Evolutionary conservation across 768 basidiomycete genomes (phyloP).

Genomic region (Leccinum truebloodii): DNA sequence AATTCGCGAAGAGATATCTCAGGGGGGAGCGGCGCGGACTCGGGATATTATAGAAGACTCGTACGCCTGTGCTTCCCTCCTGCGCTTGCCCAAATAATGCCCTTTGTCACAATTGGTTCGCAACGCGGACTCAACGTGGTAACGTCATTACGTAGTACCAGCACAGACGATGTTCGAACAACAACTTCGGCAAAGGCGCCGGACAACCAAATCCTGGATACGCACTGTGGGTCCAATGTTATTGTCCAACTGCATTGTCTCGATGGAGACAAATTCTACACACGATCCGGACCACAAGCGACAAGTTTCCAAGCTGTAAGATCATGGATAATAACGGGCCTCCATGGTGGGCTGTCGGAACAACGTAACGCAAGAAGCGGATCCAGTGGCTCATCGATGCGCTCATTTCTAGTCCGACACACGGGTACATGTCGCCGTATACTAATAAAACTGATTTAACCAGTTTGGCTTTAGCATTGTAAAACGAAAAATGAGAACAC

Average conservation of each 20-base stretch:
- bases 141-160: conserved; percentile 27
- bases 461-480: conserved; percentile 4
- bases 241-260: conserved; percentile 13
- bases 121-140: conserved; percentile 27
- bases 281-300: neutral
- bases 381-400: conserved; percentile 2
- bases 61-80: neutral
- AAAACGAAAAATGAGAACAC: neutral
- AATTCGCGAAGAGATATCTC: conserved; percentile 12
- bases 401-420: neutral
- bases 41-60: conserved; percentile 16
- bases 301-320: conserved; percentile 18
- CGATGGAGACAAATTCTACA: conserved; percentile 1
- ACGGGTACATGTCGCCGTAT: neutral
- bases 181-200: conserved; percentile 14
- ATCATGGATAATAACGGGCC: conserved; percentile 25
- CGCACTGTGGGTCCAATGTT: conserved; percentile 18
- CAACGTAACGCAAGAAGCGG: conserved; percentile 16
- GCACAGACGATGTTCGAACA: conserved; percentile 10
- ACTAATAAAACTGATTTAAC: neutral
- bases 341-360: conserved; percentile 21
- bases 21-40: conserved; percentile 19
- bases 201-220: conserved; percentile 9
- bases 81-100: neutral
- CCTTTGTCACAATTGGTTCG: conserved; percentile 5